phyloP scores from a whole-genome alignment of 345 rosid species.

The Raphanus raphanistrum region DNA sequence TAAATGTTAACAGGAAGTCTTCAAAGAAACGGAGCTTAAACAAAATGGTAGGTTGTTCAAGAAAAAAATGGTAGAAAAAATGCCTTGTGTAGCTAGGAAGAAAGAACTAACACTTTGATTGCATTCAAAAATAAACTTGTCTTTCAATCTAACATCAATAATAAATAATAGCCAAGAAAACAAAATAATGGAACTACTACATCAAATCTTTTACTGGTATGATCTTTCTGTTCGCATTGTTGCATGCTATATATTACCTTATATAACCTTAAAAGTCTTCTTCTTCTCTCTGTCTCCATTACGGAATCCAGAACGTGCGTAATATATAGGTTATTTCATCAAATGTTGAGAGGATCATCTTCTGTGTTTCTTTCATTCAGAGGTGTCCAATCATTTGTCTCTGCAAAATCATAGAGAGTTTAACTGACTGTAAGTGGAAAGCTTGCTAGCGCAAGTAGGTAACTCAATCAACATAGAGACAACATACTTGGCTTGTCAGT shows the following conservation, averaged over 20 bases:
- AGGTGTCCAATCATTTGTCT: conserved; percentile 56
- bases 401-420: conserved; percentile 43
- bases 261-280: conserved; percentile 6
- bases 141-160: conserved; percentile 1
- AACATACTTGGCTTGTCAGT: conserved; percentile 77
- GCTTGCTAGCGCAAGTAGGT: conserved; percentile 15
- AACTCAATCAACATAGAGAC: conserved; percentile 10
- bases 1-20: no score
- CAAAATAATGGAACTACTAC: conserved; percentile 3
- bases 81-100: conserved; percentile 1
- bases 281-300: conserved; percentile 29
- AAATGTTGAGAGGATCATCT: conserved; percentile 76
- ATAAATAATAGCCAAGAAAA: conserved; percentile 21
- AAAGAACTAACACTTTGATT: conserved; percentile 11
- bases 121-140: conserved; percentile 14
- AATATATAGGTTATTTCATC: conserved; percentile 25
- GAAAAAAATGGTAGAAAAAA: neutral
- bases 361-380: conserved; percentile 59
- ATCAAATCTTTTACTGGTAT: neutral
- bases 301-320: conserved; percentile 20
- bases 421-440: conserved; percentile 1
- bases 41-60: neutral
- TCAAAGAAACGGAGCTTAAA: neutral
- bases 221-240: conserved; percentile 23
- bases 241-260: conserved; percentile 25